These are phyloP conservation scores for Tetragonia tetragonoides DNA, from an alignment of 148 eudicot genomes.

Conservation along the genomic window DNA sequence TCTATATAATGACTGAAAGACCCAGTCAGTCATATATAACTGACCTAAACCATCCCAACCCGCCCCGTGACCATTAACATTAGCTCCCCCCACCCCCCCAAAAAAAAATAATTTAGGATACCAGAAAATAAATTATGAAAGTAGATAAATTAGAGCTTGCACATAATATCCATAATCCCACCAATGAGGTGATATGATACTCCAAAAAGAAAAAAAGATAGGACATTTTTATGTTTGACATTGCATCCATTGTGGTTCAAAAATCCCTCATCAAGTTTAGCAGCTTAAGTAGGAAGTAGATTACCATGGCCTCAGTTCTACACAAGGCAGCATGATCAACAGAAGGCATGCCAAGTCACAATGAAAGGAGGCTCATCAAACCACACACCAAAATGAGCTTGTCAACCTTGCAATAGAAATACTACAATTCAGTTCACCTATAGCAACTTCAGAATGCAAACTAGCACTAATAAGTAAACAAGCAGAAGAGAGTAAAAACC, in stretches of 20 bases:
- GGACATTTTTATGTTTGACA: not conserved
- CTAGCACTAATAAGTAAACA: not conserved
- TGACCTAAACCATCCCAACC: no score
- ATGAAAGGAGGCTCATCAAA: not conserved
- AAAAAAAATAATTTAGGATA: no score
- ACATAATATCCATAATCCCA: no score
- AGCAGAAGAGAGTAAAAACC: not conserved
- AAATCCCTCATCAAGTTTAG: no score
- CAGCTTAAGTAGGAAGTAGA: not conserved
- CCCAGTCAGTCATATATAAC: not conserved
- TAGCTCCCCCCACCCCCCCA: no score
- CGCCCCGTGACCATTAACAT: no score
- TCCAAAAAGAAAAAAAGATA: no score
- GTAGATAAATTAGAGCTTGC: no score
- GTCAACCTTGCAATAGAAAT: not conserved
- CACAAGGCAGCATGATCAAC: constrained; percentile 26
- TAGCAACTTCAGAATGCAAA: not conserved
- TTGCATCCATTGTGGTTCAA: not conserved
- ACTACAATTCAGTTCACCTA: not conserved
- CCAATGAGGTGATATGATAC: no score
- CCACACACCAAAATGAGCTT: not conserved
- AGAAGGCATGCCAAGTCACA: constrained; percentile 10
- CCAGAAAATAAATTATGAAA: no score
- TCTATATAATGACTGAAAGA: not conserved
- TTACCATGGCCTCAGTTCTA: constrained; percentile 23